Evolutionary conservation across 306 rosid genomes (phyloP), one percentile per base, ranked within the genome.

Genomic region (Datisca glomerata): DNA sequence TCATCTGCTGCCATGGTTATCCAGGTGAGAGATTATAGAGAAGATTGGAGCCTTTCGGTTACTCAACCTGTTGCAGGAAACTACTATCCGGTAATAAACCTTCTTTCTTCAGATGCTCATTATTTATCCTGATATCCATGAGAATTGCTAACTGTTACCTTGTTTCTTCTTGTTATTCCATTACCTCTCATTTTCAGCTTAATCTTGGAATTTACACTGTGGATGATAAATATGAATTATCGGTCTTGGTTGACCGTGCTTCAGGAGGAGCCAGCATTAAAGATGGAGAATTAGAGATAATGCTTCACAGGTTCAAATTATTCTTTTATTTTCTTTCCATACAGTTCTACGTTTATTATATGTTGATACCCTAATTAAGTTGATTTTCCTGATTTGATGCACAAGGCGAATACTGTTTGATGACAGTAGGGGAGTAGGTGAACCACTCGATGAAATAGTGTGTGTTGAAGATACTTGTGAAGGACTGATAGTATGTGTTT

Each of bases 171-270:
- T 35, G 14, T 21, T 19, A 20, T 10, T 39, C 16, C 43, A 29
- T 39, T 4, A 21, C 10, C 5, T 54, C 59, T 11, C 46, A 24
- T 54, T 24, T 42, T 19, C 84, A 86, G 96, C 61, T 79, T 55
- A 87, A 71, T 59, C 96, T 82, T 60, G 96, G 96, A 70, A 67
- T 87, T 44, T 87, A 60, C 51, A 50, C 70, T 8, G 43, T 14
- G 57, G 94, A 87, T 68, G 53, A 62, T 49, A 76, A 76, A 63
- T 61, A 80, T 19, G 96, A 87, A 61, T 51, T 87, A 34, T 87
- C 96, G 0, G 71, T 87, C 43, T 59, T 87, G 65, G 93, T 87
- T 52, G 96, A 87, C 66, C 85, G 93, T 27, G 94, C 96, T 53
- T 62, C 68, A 1, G 96, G 96, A 24, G 96, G 82, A 60, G 50